These are phyloP conservation scores for Solanum rostratum DNA, from an alignment of 257 asterid genomes.

Conservation along the genomic window DNA sequence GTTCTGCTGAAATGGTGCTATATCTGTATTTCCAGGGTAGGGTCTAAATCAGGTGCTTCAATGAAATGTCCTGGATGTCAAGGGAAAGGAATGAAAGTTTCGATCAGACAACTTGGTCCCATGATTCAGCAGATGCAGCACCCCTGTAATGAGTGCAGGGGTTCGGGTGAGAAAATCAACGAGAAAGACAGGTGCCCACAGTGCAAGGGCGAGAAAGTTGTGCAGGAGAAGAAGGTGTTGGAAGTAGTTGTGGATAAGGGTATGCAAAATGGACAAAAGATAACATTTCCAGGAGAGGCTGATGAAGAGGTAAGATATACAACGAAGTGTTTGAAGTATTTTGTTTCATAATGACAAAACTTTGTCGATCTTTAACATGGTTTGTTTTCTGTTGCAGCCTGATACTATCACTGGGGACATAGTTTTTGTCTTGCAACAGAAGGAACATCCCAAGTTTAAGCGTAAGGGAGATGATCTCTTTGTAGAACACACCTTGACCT, in stretches of 20 bases:
- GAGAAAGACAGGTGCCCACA: slow-evolving; percentile 13
- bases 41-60: slow-evolving; percentile 16
- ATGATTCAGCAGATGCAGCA: slow-evolving; percentile 18
- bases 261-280: slow-evolving; percentile 16
- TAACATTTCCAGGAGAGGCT: slow-evolving; percentile 14
- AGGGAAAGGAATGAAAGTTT: slow-evolving; percentile 16
- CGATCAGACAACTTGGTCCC: slow-evolving; percentile 14
- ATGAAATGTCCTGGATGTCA: slow-evolving; percentile 13
- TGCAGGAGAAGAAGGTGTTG: slow-evolving; percentile 15
- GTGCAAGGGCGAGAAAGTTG: slow-evolving; percentile 17
- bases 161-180: slow-evolving; percentile 8
- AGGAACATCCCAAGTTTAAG: slow-evolving; percentile 16
- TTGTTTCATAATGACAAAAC: not conserved
- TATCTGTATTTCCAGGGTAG: slow-evolving; percentile 1
- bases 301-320: slow-evolving; percentile 7
- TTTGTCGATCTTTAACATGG: not conserved
- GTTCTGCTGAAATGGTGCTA: not conserved
- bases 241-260: slow-evolving; percentile 16
- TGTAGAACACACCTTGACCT: slow-evolving; percentile 13
- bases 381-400: slow-evolving; percentile 4
- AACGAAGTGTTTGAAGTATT: not conserved
- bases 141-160: slow-evolving; percentile 11
- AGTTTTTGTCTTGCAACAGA: slow-evolving; percentile 12
- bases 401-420: slow-evolving; percentile 11
- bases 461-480: slow-evolving; percentile 18